phyloP scores from a whole-genome alignment of 1,284 basidiomycete genomes.

The Ceratobasidium sp. region DNA sequence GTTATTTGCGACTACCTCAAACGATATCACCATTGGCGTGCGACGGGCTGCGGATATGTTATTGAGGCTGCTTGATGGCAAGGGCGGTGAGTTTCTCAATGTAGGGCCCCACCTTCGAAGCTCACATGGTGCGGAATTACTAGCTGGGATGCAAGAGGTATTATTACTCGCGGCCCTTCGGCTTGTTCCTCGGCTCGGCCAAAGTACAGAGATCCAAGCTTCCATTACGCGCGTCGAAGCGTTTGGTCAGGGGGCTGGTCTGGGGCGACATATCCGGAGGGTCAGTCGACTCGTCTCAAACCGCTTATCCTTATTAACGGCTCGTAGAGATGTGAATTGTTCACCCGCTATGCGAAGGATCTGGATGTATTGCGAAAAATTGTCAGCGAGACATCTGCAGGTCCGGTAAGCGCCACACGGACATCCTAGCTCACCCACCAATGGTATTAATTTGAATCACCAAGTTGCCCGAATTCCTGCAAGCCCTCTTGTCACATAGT shows the following conservation, averaged over 20 bases:
- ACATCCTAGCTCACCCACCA: not conserved
- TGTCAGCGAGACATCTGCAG: not conserved
- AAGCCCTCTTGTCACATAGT: constrained; percentile 2
- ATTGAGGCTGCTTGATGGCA: constrained; percentile 6
- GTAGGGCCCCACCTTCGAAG: not conserved
- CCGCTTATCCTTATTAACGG: not conserved
- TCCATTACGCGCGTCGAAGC: not conserved
- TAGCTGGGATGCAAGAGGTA: constrained; percentile 39
- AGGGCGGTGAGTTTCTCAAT: constrained; percentile 15
- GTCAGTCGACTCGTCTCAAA: not conserved
- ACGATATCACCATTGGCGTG: not conserved
- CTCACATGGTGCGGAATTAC: too few relatives aligned
- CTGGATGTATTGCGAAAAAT: not conserved
- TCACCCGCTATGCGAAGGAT: constrained; percentile 9
- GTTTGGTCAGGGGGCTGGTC: not conserved
- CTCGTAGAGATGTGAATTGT: constrained; percentile 31
- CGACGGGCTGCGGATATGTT: constrained; percentile 10
- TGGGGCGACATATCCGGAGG: constrained; percentile 26
- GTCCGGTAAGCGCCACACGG: not conserved
- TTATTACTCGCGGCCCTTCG: constrained; percentile 27
- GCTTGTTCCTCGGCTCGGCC: constrained; percentile 7
- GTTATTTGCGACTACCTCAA: constrained; percentile 24
- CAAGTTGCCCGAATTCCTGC: constrained; percentile 36
- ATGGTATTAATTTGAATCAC: not conserved
- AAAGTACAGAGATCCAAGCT: not conserved